These are phyloP conservation scores for Beta vulgaris DNA, from an alignment of 148 eudicot genomes.

Conservation along the genomic window DNA sequence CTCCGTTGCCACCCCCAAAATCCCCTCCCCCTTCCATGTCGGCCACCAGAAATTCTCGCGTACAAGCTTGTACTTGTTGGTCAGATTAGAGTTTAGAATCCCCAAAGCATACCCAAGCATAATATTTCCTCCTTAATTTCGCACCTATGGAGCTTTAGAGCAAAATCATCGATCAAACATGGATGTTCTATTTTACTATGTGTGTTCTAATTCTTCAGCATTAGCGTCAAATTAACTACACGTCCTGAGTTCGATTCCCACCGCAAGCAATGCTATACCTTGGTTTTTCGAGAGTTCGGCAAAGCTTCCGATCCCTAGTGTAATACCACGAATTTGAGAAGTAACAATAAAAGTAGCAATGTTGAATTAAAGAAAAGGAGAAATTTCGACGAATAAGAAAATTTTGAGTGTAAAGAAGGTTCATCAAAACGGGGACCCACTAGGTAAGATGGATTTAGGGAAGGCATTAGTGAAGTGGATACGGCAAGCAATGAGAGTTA, in stretches of 20 bases:
- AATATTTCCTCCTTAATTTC: too few species aligned
- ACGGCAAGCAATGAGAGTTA: constrained; percentile 67
- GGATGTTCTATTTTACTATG: constrained; percentile 28
- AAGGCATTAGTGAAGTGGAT: constrained; percentile 69
- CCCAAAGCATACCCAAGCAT: too few species aligned
- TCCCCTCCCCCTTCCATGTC: too few species aligned
- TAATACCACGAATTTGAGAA: constrained; percentile 3
- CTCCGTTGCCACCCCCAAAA: too few species aligned
- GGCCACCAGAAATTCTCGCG: too few species aligned
- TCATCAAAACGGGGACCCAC: constrained; percentile 64
- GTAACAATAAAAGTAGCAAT: not conserved
- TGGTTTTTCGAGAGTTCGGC: not conserved
- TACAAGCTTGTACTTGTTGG: too few species aligned
- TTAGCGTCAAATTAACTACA: constrained; percentile 9
- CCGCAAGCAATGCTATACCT: not conserved
- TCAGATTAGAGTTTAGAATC: too few species aligned
- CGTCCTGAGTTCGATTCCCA: not conserved
- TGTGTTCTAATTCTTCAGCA: constrained; percentile 4
- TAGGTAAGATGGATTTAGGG: constrained; percentile 69
- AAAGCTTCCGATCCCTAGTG: not conserved
- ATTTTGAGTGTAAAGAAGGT: constrained; percentile 3
- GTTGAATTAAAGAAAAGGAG: not conserved
- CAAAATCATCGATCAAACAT: constrained; percentile 6
- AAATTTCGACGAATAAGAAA: not conserved
- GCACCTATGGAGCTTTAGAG: too few species aligned